Evolutionary conservation across 2,329 filamentous ascomycete species (phyloP).

Genomic region (Talaromyces sp.): DNA sequence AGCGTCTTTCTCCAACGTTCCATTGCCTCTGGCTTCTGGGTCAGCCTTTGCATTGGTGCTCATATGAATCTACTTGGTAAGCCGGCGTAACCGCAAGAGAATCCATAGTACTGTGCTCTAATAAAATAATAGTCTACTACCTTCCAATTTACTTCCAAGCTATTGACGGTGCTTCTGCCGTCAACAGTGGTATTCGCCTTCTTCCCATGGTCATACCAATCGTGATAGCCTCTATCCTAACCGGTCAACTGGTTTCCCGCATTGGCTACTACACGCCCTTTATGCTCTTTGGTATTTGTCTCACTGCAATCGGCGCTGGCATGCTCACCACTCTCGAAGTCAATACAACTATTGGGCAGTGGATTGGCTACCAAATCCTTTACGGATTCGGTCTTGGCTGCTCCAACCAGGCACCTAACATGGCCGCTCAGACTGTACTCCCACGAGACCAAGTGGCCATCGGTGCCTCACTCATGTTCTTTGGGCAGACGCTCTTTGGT

Average conservation of each 20-base stretch:
- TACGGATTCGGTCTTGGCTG: conserved; percentile 26
- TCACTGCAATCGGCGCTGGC: conserved; percentile 7
- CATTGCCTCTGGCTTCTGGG: conserved; percentile 29
- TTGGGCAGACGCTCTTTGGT: conserved; percentile 21
- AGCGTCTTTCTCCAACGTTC: conserved; percentile 35
- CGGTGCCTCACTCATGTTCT: conserved; percentile 22
- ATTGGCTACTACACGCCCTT: conserved; percentile 11
- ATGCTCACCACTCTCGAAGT: conserved; percentile 14
- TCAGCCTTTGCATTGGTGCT: conserved; percentile 39
- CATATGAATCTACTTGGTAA: conserved; percentile 28
- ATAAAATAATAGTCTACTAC: conserved; percentile 35
- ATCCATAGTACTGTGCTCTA: neutral
- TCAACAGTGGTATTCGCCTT: conserved; percentile 7
- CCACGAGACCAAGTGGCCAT: conserved; percentile 23
- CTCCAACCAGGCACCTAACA: conserved; percentile 22
- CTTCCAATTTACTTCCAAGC: conserved; percentile 47
- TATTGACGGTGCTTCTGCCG: conserved; percentile 22
- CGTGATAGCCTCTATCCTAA: conserved; percentile 4
- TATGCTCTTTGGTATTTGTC: conserved; percentile 3
- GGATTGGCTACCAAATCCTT: conserved; percentile 26
- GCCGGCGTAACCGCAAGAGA: neutral
- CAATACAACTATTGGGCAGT: conserved; percentile 14
- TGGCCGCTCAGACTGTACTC: conserved; percentile 22
- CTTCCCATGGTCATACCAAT: conserved; percentile 7
- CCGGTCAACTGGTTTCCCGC: conserved; percentile 1